A percentile compares a stretch with the other conserved stretches of the same genome.
Conservation (phyloP, 2,329 filamentous ascomycete genomes). For the Aspergillus persii region DNA sequence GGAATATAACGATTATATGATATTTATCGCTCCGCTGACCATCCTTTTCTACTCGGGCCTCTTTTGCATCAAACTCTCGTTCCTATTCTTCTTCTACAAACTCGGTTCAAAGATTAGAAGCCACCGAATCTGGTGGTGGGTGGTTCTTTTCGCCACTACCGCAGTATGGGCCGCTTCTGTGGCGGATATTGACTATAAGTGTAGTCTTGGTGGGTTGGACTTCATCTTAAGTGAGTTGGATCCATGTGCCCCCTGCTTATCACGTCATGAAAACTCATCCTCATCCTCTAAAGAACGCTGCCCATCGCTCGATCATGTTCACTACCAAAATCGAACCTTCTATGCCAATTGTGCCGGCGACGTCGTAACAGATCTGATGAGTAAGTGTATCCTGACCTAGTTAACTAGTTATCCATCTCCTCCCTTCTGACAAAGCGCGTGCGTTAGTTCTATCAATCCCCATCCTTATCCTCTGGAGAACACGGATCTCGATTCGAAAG, state of each 20-base stretch:
- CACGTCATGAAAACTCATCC: background rate
- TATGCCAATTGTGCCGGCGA: conserved; percentile 16
- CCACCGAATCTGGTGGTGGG: conserved; percentile 17
- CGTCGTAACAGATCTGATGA: conserved; percentile 18
- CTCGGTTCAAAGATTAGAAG: conserved; percentile 14
- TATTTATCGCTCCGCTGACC: conserved; percentile 11
- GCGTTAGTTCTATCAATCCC: conserved; percentile 14
- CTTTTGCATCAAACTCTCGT: conserved; percentile 19
- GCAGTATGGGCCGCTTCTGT: conserved; percentile 14
- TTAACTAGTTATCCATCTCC: too few relatives aligned
- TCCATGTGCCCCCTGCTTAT: background rate
- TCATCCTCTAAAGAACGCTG: conserved; percentile 10
- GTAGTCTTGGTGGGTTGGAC: conserved; percentile 8
- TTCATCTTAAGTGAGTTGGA: conserved; percentile 16
- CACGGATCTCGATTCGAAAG: conserved; percentile 10
- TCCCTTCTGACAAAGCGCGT: too few relatives aligned
- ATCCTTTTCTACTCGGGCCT: conserved; percentile 18
- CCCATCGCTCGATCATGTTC: conserved; percentile 8
- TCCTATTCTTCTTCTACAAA: conserved; percentile 18
- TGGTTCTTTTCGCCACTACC: conserved; percentile 11
- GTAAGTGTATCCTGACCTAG: conserved; percentile 8
- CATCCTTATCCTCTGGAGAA: conserved; percentile 16
- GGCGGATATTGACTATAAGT: conserved; percentile 18
- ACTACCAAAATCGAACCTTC: conserved; percentile 17
- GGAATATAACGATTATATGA: conserved; percentile 12